Conservation (phyloP, 768 basidiomycete species). For the Rhodotorula diobovata region DNA sequence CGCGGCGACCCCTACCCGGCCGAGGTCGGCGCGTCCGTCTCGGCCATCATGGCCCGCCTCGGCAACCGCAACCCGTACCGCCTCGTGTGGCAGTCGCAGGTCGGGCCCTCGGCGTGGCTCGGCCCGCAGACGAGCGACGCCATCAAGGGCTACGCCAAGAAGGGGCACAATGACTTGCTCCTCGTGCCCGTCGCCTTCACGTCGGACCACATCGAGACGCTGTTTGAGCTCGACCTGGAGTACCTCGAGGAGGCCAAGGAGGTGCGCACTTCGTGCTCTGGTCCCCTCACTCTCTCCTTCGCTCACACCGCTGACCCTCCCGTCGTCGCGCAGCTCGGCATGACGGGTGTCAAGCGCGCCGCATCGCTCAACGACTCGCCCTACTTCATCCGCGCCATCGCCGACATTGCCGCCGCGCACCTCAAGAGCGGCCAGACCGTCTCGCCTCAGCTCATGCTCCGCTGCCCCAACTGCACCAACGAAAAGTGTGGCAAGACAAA, state of each 20-base stretch:
- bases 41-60: conserved; percentile 85
- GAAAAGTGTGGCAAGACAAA: conserved; percentile 81
- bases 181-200: conserved; percentile 97
- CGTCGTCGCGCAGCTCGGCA: conserved; percentile 62
- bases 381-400: conserved; percentile 88
- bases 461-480: conserved; percentile 93
- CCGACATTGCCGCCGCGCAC: conserved; percentile 81
- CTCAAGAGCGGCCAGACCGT: conserved; percentile 47
- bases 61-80: conserved; percentile 69
- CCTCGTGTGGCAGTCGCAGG: conserved; percentile 95
- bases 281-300: neutral
- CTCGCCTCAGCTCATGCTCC: conserved; percentile 66
- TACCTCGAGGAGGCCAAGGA: conserved; percentile 84
- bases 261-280: conserved; percentile 53
- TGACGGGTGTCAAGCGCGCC: conserved; percentile 73
- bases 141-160: conserved; percentile 59
- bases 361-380: conserved; percentile 93
- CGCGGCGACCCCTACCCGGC: conserved; percentile 95
- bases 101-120: conserved; percentile 97
- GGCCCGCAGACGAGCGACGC: conserved; percentile 92
- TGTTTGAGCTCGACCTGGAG: conserved; percentile 93
- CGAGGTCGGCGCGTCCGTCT: conserved; percentile 90
- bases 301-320: neutral
- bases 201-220: conserved; percentile 96
- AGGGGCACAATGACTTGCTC: conserved; percentile 54